Evolutionary conservation across 176 grass and related monocot species (phyloP), one percentile per base, ranked within the genome.

Genomic region (Carex scoparia): DNA sequence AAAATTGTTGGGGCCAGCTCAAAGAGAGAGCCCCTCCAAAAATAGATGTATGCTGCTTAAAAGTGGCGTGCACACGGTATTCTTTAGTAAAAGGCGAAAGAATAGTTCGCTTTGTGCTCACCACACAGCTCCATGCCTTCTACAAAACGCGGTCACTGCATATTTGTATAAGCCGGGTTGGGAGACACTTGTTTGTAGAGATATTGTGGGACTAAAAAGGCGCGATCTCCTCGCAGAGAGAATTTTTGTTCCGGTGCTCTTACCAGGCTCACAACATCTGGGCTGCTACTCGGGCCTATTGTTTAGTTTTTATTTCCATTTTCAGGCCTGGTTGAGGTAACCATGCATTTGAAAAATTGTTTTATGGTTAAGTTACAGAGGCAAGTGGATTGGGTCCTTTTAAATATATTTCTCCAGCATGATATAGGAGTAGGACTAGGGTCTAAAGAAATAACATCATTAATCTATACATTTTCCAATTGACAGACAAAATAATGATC

Each of bases 51-150:
- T 71, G 37, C 68, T 10, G 15, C 38, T 71, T 71, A 6, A 71
- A 19, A 1, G 30, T 19, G 38, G 68, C 38, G 68, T 19, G 15
- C 3, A 32, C 48, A 4, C 23, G 28, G 10, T 4, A 92, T 95
- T 89, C 83, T 86, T 92, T 91, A 92, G 87, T 89, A 89, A 91
- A 93, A 89, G 87, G 84, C 85, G 84, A 91, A 93, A 91, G 87
- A 91, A 88, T 87, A 91, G 85, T 88, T 93, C 57, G 69, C 90
- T 92, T 9, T 92, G 88, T 84, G 38, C 38, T 40, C 38, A 40
- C 38, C 38, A 40, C 38, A 40, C 38, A 40, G 38, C 38, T 40
- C 38, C 38, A 40, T 40, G 4, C 38, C 38, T 40, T 40, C 3
- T 0, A 0, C 38, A 0, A 0, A 3, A 3, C 3, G 38, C 38